phyloP scores from a whole-genome alignment of 1,284 basidiomycete genomes.

The Cutaneotrichosporon spelunceum region DNA sequence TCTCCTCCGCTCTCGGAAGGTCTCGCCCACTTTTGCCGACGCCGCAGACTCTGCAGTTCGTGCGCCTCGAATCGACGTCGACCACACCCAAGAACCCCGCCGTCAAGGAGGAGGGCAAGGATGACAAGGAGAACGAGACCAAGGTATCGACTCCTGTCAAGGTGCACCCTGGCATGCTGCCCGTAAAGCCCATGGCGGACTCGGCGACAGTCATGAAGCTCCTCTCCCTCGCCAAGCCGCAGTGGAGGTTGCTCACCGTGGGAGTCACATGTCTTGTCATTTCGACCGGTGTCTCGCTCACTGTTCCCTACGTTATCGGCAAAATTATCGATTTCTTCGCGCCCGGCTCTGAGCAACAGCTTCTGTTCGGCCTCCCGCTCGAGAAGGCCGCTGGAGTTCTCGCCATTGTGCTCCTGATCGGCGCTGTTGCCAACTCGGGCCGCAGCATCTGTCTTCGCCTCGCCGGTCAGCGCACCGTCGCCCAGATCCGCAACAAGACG shows the following conservation, averaged over 20 bases:
- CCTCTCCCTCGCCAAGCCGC: conserved; percentile 44
- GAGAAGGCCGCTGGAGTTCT: conserved; percentile 41
- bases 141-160: conserved; percentile 2
- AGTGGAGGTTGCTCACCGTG: conserved; percentile 41
- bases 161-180: conserved; percentile 12
- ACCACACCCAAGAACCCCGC: conserved; percentile 11
- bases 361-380: conserved; percentile 46
- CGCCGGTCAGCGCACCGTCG: conserved; percentile 48
- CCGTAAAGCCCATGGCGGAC: conserved; percentile 31
- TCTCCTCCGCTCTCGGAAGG: conserved; percentile 1
- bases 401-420: conserved; percentile 37
- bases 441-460: conserved; percentile 43
- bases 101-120: not conserved
- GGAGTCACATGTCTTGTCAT: conserved; percentile 41
- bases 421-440: conserved; percentile 46
- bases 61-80: conserved; percentile 25
- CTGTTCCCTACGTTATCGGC: conserved; percentile 47
- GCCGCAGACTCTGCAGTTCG: not conserved
- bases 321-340: conserved; percentile 50
- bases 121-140: not conserved
- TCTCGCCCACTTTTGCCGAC: not conserved
- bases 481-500: conserved; percentile 47
- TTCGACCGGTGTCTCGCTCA: conserved; percentile 44
- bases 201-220: conserved; percentile 44
- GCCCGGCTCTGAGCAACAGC: conserved; percentile 41